Evolutionary conservation across 75 land plant species (phyloP).

Genomic region (Pinus tabuliformis): DNA sequence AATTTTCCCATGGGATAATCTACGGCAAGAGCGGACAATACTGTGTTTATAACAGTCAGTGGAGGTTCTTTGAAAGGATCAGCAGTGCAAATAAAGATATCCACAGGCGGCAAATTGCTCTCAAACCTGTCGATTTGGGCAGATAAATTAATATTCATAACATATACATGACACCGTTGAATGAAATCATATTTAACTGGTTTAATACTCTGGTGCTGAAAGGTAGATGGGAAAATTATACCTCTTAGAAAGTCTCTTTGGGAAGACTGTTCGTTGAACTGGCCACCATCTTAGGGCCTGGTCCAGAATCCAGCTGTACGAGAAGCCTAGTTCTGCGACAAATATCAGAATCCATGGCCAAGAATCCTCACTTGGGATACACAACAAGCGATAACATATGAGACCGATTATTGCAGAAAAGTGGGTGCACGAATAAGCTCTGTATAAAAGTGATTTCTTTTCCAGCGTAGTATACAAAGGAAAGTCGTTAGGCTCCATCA

Average conservation of each 20-base stretch:
- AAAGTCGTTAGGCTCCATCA: neutral
- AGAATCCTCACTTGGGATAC: neutral
- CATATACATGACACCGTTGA: neutral
- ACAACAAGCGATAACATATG: neutral
- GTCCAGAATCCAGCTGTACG: slow-evolving; percentile 37
- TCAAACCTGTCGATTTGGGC: slow-evolving; percentile 23
- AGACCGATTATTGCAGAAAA: neutral
- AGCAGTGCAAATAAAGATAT: slow-evolving; percentile 57
- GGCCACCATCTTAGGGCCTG: slow-evolving; percentile 28
- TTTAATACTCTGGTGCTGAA: too few relatives aligned
- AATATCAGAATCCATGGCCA: neutral
- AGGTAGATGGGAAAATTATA: neutral
- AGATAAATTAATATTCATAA: neutral
- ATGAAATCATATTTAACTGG: too few relatives aligned
- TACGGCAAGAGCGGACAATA: slow-evolving; percentile 44
- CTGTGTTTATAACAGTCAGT: slow-evolving; percentile 35
- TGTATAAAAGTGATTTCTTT: neutral
- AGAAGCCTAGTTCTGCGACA: slow-evolving; percentile 30
- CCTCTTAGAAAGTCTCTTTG: slow-evolving; percentile 14
- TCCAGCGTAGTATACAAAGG: neutral
- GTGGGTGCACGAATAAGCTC: neutral
- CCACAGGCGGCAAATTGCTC: slow-evolving; percentile 22
- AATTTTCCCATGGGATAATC: slow-evolving; percentile 59
- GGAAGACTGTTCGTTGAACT: slow-evolving; percentile 8
- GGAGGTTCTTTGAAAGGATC: slow-evolving; percentile 63